Percentiles rank a stretch among this genome's conserved stretches.
Evolutionary conservation across 441 rosid genomes (phyloP).

Genomic region (Geranium incanum): DNA sequence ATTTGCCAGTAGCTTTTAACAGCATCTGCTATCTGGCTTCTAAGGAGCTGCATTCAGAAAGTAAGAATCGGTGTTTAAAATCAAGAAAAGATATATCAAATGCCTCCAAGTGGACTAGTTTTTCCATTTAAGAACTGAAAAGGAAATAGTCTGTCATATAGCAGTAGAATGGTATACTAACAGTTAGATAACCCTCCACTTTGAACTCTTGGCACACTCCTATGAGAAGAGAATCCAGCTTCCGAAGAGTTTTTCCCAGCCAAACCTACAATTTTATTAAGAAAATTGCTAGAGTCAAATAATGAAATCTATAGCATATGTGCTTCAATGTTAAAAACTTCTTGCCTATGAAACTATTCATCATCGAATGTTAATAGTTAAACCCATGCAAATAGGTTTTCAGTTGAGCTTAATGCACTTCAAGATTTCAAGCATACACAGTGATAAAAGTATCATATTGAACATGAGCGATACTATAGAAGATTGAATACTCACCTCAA

Average conservation of each 20-base stretch:
- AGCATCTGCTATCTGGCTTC: neutral
- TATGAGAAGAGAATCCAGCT: slow-evolving; percentile 86
- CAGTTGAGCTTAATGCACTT: too few species aligned
- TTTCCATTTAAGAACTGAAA: slow-evolving; percentile 14
- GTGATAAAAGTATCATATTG: neutral
- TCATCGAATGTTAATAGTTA: neutral
- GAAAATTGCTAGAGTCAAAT: slow-evolving; percentile 24
- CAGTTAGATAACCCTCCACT: slow-evolving; percentile 78
- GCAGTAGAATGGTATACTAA: slow-evolving; percentile 38
- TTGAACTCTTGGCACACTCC: slow-evolving; percentile 94
- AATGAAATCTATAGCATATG: slow-evolving; percentile 16
- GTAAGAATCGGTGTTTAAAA: neutral
- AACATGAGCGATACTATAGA: neutral
- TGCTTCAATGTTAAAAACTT: slow-evolving; percentile 9
- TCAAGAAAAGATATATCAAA: neutral
- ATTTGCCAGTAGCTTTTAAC: neutral
- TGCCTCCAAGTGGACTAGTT: neutral
- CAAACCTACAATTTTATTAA: slow-evolving; percentile 58
- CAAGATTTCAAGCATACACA: too few species aligned
- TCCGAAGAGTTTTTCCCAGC: slow-evolving; percentile 95
- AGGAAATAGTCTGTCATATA: slow-evolving; percentile 12
- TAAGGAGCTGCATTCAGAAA: slow-evolving; percentile 1
- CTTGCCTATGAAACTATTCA: slow-evolving; percentile 10
- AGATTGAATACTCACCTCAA: slow-evolving; percentile 58
- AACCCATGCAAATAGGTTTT: neutral